These are phyloP conservation scores for Phytophthora pisi DNA, from an alignment of 352 stramenopile species.

Conservation along the genomic window DNA sequence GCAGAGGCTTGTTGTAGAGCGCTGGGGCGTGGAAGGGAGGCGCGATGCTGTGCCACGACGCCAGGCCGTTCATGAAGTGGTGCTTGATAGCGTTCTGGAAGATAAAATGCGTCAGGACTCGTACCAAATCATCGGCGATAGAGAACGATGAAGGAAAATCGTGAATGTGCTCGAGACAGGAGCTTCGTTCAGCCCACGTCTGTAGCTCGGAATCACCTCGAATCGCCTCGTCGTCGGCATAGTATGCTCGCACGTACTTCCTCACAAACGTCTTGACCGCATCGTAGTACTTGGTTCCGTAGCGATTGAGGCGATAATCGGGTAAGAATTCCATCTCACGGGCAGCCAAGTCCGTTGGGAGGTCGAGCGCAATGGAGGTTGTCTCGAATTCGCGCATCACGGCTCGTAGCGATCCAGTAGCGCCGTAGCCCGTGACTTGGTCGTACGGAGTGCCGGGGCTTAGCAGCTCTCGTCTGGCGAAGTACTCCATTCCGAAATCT, in stretches of 20 bases:
- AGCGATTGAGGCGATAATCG: slow-evolving; percentile 32
- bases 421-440: slow-evolving; percentile 41
- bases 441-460: slow-evolving; percentile 37
- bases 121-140: slow-evolving; percentile 20
- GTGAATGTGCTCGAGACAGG: slow-evolving; percentile 34
- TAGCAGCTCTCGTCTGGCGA: slow-evolving; percentile 34
- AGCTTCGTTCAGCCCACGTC: slow-evolving; percentile 39
- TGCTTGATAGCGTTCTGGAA: slow-evolving; percentile 49
- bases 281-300: slow-evolving; percentile 36
- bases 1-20: slow-evolving; percentile 41
- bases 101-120: slow-evolving; percentile 44
- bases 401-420: slow-evolving; percentile 37
- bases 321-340: slow-evolving; percentile 29
- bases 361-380: slow-evolving; percentile 26
- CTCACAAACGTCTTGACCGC: slow-evolving; percentile 46
- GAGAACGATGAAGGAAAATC: slow-evolving; percentile 38
- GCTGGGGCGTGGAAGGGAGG: slow-evolving; percentile 35
- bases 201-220: slow-evolving; percentile 47
- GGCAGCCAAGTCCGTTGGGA: slow-evolving; percentile 27
- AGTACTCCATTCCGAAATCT: slow-evolving; percentile 47
- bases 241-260: slow-evolving; percentile 47
- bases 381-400: slow-evolving; percentile 32
- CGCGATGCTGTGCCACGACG: slow-evolving; percentile 44
- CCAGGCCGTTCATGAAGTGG: slow-evolving; percentile 52
- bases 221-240: slow-evolving; percentile 28